These are phyloP conservation scores for Xylaria nigripes DNA, from an alignment of 495 filamentous ascomycete genomes.

Conservation along the genomic window DNA sequence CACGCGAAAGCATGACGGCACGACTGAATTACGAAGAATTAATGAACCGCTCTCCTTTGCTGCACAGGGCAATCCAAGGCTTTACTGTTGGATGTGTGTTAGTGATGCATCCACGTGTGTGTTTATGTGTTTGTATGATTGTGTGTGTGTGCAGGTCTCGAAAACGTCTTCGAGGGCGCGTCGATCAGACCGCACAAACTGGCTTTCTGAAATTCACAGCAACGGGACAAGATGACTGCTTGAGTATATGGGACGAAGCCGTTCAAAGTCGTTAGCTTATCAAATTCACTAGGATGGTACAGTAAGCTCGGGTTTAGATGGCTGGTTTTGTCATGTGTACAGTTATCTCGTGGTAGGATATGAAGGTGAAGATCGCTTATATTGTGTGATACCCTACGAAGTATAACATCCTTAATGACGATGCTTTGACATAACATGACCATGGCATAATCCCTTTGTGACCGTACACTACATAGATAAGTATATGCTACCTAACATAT, in stretches of 20 bases:
- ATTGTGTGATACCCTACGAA: slow-evolving; percentile 11
- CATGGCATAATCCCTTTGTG: not conserved
- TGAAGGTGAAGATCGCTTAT: slow-evolving; percentile 1
- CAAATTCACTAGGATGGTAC: not conserved
- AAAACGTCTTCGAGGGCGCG: not conserved
- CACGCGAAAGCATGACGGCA: slow-evolving; percentile 20
- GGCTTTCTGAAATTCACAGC: not conserved
- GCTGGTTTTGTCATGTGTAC: slow-evolving; percentile 8
- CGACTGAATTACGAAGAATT: slow-evolving; percentile 20
- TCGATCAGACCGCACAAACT: not conserved
- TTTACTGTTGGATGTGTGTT: not conserved
- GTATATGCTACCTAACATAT: too few relatives aligned
- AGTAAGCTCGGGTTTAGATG: not conserved
- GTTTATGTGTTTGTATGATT: not conserved
- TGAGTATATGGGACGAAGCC: not conserved
- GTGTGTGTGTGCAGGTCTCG: not conserved
- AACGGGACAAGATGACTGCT: not conserved
- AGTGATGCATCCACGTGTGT: not conserved
- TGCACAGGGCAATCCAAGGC: not conserved
- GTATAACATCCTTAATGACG: not conserved
- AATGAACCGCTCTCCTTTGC: slow-evolving; percentile 2
- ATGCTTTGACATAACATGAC: not conserved
- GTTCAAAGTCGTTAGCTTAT: not conserved
- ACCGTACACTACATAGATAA: not conserved
- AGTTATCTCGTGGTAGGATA: slow-evolving; percentile 5